These are phyloP conservation scores for Penicillium frequentans DNA, from an alignment of 2,329 filamentous ascomycete genomes.

Conservation along the genomic window DNA sequence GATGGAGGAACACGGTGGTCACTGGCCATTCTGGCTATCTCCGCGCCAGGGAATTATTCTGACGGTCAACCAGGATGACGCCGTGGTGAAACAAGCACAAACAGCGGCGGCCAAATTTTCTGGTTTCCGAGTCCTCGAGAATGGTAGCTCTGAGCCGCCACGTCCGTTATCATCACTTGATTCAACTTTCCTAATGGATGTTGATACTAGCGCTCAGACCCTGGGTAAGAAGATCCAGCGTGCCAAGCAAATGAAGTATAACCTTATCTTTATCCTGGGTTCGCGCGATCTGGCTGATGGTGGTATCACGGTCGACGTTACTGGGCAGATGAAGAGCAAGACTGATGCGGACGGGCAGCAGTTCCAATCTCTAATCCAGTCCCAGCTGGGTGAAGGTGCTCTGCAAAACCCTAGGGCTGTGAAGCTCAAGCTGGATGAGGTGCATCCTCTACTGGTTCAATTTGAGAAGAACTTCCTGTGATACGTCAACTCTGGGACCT, in stretches of 20 bases:
- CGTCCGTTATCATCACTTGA: slow-evolving; percentile 49
- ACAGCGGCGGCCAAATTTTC: slow-evolving; percentile 54
- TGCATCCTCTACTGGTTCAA: slow-evolving; percentile 37
- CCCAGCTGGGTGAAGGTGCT: slow-evolving; percentile 25
- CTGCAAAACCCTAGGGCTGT: slow-evolving; percentile 37
- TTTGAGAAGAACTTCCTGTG: slow-evolving; percentile 40
- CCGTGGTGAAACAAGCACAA: slow-evolving; percentile 47
- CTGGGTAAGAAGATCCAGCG: slow-evolving; percentile 70
- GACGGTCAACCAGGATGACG: slow-evolving; percentile 62
- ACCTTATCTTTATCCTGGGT: slow-evolving; percentile 72
- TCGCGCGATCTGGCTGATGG: slow-evolving; percentile 60
- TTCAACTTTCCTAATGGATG: slow-evolving; percentile 68
- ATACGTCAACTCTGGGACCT: neutral
- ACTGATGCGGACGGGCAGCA: slow-evolving; percentile 28
- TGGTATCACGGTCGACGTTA: slow-evolving; percentile 51
- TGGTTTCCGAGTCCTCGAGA: slow-evolving; percentile 35
- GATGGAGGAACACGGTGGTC: slow-evolving; percentile 78
- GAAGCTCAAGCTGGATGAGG: slow-evolving; percentile 37
- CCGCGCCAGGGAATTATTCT: slow-evolving; percentile 75
- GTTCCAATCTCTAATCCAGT: slow-evolving; percentile 28
- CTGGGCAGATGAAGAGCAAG: slow-evolving; percentile 45
- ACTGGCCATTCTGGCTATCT: slow-evolving; percentile 87
- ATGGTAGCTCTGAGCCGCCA: slow-evolving; percentile 24
- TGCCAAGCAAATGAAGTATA: slow-evolving; percentile 71
- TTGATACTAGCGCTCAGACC: slow-evolving; percentile 64